Conservation (phyloP, 495 filamentous ascomycete genomes). For the Talaromyces ruber region DNA sequence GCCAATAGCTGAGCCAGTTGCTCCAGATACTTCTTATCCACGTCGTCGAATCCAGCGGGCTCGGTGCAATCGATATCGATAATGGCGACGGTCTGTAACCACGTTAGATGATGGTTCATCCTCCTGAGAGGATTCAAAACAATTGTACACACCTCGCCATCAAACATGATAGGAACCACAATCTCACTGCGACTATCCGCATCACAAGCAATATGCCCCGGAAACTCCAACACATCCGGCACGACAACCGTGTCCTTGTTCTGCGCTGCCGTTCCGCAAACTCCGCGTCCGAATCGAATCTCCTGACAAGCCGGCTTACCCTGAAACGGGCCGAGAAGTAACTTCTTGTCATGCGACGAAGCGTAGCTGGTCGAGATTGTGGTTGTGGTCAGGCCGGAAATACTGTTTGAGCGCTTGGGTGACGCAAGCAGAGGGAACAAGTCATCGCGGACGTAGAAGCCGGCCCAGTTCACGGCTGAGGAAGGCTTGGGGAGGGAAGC, state of each 20-base stretch:
- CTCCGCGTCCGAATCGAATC: constrained; percentile 70
- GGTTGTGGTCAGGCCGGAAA: constrained; percentile 11
- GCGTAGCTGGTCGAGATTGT: constrained; percentile 18
- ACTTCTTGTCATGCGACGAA: constrained; percentile 17
- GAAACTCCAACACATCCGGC: constrained; percentile 65
- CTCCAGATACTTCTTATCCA: constrained; percentile 63
- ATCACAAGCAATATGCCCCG: constrained; percentile 91
- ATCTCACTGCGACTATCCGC: constrained; percentile 77
- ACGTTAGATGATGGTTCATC: constrained; percentile 3
- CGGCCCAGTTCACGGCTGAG: constrained; percentile 75
- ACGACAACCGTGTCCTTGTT: constrained; percentile 61
- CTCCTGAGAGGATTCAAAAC: background rate
- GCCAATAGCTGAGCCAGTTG: constrained; percentile 57
- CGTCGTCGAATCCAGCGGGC: constrained; percentile 63
- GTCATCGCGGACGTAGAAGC: constrained; percentile 78
- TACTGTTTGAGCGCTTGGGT: constrained; percentile 17
- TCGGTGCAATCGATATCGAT: constrained; percentile 82
- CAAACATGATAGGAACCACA: constrained; percentile 68
- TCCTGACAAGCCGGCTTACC: constrained; percentile 84
- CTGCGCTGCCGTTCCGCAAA: constrained; percentile 72
- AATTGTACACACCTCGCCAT: constrained; percentile 42
- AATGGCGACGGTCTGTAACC: constrained; percentile 62
- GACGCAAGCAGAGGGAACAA: constrained; percentile 31
- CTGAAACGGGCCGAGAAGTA: constrained; percentile 83
- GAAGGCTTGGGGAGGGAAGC: constrained; percentile 69